Evolutionary conservation across 2,329 filamentous ascomycete species (phyloP).

Genomic region (Diaporthe ampelina): DNA sequence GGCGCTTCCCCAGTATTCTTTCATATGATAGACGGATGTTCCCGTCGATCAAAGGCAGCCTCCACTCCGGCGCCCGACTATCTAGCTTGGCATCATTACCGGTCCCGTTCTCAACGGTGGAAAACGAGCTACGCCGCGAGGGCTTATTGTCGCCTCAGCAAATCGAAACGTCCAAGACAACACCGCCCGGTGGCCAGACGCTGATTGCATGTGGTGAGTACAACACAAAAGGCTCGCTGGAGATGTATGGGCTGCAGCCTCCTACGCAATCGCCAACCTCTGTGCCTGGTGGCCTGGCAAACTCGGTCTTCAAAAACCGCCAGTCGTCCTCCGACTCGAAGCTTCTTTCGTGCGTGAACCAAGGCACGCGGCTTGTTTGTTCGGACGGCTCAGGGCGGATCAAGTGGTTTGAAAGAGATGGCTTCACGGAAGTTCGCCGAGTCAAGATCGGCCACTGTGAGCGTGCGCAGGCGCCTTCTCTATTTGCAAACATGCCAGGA

Average conservation of each 20-base stretch:
- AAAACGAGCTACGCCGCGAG: conserved; percentile 69
- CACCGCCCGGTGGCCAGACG: conserved; percentile 67
- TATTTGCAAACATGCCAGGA: conserved; percentile 66
- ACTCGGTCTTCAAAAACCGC: conserved; percentile 78
- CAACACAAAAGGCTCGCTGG: conserved; percentile 89
- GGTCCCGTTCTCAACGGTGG: conserved; percentile 74
- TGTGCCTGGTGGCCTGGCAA: conserved; percentile 53
- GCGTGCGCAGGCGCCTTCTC: conserved; percentile 58
- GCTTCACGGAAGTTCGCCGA: conserved; percentile 70
- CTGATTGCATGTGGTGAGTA: conserved; percentile 90
- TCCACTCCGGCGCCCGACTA: conserved; percentile 86
- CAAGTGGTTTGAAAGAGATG: conserved; percentile 93
- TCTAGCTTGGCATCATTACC: conserved; percentile 80
- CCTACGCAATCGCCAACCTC: conserved; percentile 42
- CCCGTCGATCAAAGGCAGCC: conserved; percentile 80
- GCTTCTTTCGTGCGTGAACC: conserved; percentile 83
- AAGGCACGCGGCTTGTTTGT: conserved; percentile 85
- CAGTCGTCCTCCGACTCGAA: conserved; percentile 87
- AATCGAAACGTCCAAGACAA: conserved; percentile 66
- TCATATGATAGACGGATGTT: conserved; percentile 92
- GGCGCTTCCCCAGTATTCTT: conserved; percentile 88
- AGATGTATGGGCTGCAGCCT: conserved; percentile 79
- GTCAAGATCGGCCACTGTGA: conserved; percentile 70
- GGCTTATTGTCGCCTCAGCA: conserved; percentile 69
- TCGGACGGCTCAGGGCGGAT: conserved; percentile 87